These are phyloP conservation scores for Cercis canadensis DNA, from an alignment of 306 rosid species.

Conservation along the genomic window DNA sequence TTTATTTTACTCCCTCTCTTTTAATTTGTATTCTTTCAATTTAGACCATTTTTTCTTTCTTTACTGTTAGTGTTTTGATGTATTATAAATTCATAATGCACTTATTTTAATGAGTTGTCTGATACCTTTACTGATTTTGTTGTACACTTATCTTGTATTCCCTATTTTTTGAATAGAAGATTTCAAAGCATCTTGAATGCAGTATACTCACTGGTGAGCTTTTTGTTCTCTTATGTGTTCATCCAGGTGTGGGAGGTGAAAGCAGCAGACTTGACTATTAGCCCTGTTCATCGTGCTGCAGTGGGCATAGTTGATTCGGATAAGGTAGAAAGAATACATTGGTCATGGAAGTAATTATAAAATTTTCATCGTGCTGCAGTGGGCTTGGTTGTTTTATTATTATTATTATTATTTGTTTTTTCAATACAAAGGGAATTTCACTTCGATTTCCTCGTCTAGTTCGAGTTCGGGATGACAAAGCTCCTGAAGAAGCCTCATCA, in stretches of 20 bases:
- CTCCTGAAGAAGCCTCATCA: conserved; percentile 82
- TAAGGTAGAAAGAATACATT: conserved; percentile 58
- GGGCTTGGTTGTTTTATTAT: no score
- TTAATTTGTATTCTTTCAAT: not conserved
- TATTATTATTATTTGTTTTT: no score
- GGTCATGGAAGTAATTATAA: conserved; percentile 3
- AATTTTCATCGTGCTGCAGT: no score
- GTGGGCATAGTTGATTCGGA: conserved; percentile 73
- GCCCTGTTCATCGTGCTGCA: conserved; percentile 94
- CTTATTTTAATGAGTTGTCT: conserved; percentile 17
- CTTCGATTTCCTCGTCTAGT: conserved; percentile 88
- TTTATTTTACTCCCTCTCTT: not conserved
- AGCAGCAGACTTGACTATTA: conserved; percentile 95
- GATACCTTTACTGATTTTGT: not conserved
- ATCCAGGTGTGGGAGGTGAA: conserved; percentile 95
- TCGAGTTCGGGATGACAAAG: conserved; percentile 85
- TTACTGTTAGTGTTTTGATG: no score
- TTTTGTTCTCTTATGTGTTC: conserved; percentile 14
- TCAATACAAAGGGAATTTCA: conserved; percentile 68
- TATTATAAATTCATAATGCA: not conserved
- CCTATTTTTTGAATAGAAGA: no score
- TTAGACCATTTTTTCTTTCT: no score
- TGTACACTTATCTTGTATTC: conserved; percentile 1
- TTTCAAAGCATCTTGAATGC: no score
- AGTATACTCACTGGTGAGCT: not conserved